Base-by-base conservation (phyloP, 1,284 basidiomycete genomes). In the Vanrija sp. region DNA sequence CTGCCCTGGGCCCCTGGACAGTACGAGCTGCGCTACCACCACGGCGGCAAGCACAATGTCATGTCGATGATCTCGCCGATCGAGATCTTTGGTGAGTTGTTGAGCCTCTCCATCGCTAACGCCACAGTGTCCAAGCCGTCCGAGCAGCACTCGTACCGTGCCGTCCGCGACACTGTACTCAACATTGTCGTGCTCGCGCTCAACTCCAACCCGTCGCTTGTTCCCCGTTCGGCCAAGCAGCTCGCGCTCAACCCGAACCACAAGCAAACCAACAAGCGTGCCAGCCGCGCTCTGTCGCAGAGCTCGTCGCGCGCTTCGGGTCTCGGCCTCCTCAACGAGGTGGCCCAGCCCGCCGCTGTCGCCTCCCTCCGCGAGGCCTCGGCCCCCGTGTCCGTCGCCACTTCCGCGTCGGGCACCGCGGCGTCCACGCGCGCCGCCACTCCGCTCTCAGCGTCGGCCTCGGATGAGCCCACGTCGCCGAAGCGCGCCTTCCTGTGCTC, bases 1-100 rank as follows among this genome's bases (percentile, higher is more conserved):
- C 77, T 98, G 28, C 92, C 94, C 3, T 97, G 94, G 94, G 76
- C 83, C 19, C 82, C 84, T 28, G 96, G 95, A 4, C 77, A 78
- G 53, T 98, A 98, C 73, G 95, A 98, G 81, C 85, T 93, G 66
- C 71, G 81, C 62, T 75, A 69, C 54, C 91, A 95, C 72, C 91
- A 94, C 66, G 89, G 91, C 72, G 90, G 91, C 46, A 97, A 95
- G 75, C 91, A 98, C 78, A 96, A 94, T 71, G 95, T 98, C 54
- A 88, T 98, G 82, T 85, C 86, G 52, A 75, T 87, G 47, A 85
- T 88, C 52, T 85, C 85, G 1, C 90, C 91, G 1, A 78, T 98
- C 57, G 91, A 96, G 72, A 86, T 98, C 40, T 91, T 86, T 65
- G 87, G 91, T 89, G 65, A 61, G 87, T 38, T 1, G 14, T 18